Evolutionary conservation across 1,284 basidiomycete genomes (phyloP), one percentile per base, ranked within the genome.

Genomic region (Pseudozyma tsukubaensis): DNA sequence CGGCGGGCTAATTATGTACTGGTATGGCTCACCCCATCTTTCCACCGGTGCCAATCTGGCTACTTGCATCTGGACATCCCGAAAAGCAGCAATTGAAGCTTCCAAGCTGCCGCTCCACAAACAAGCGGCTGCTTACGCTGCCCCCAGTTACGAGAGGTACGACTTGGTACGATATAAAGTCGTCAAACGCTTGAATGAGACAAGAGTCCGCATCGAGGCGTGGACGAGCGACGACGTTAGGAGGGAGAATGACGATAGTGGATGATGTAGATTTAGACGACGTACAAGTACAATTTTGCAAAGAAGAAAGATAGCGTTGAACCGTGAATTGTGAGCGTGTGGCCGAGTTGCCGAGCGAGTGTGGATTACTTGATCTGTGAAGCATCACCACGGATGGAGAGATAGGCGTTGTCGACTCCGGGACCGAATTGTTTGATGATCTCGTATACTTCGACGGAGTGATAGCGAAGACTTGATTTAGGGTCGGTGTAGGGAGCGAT

Each of bases 401-500:
- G 70, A 18, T 83, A 83, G 2, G 79, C 61, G 36, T 83, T 79
- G 60, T 82, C 82, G 13, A 82, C 79, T 4, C 82, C 82, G 0
- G 81, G 81, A n/a, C 72, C 80, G 77, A 94, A 86, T 40, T 89
- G 88, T 81, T 92, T 92, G 79, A 94, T 90, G 43, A 93, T 86
- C 58, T 93, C 91, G 83, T 93, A 94, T 6, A 94, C 89, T 72
- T 90, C 92, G 85, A 91, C 93, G 86, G 93, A 91, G 74, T 94
- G 92, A 82, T 92, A 94, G 5, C 93, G 88, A 18, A 94, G 86
- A 0, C 90, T 89, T 0, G 92, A 92, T 3, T 90, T 89, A 7
- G 93, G 93, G 77, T 94, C 92, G 0, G 92, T 94, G 77, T 94
- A 94, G 4, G 91, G 91, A 1, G 91, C 92, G 85, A 93, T 91